Conservation (phyloP, 1,284 basidiomycete species). For the Sparassis latifolia region DNA sequence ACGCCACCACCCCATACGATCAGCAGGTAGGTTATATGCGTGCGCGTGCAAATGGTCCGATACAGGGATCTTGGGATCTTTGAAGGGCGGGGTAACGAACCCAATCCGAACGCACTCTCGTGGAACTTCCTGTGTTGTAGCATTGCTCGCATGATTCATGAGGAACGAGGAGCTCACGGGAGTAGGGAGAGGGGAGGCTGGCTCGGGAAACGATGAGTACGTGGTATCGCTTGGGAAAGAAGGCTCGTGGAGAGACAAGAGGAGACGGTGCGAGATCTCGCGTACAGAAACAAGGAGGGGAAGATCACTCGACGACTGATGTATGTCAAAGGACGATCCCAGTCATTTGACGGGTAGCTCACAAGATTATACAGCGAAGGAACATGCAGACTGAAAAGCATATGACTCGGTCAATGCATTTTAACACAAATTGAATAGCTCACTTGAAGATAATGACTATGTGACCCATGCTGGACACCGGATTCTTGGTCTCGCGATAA, state of each 20-base stretch:
- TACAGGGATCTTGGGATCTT: conserved; percentile 67
- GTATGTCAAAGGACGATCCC: neutral
- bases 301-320: conserved; percentile 65
- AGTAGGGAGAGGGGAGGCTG: conserved; percentile 18
- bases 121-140: neutral
- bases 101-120: conserved; percentile 46
- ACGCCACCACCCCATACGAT: conserved; percentile 68
- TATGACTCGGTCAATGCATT: neutral
- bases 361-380: conserved; percentile 70
- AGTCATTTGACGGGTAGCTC: conserved; percentile 16
- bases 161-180: conserved; percentile 12
- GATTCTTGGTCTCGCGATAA: conserved; percentile 60
- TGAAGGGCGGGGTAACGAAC: conserved; percentile 71
- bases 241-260: conserved; percentile 39
- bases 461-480: conserved; percentile 64
- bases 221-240: conserved; percentile 11
- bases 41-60: conserved; percentile 73
- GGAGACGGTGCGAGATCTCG: conserved; percentile 50
- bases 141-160: conserved; percentile 8
- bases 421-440: conserved; percentile 21
- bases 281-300: conserved; percentile 61
- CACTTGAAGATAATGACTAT: conserved; percentile 71
- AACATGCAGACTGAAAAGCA: conserved; percentile 53
- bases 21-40: conserved; percentile 57
- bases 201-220: conserved; percentile 21